phyloP scores from a whole-genome alignment of 2,329 filamentous ascomycete species.

The Penicillium hesseltinei region DNA sequence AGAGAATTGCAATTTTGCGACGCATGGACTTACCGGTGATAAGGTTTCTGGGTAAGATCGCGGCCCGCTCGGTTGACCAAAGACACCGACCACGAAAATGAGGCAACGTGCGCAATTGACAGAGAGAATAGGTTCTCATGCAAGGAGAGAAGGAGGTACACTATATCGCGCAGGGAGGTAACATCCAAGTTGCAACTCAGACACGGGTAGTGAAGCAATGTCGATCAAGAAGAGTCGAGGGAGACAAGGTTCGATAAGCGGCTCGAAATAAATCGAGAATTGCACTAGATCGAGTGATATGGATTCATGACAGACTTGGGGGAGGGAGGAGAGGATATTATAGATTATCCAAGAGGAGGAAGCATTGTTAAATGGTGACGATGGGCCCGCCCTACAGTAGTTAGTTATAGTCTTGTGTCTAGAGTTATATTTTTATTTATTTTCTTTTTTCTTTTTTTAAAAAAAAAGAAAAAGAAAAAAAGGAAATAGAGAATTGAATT shows the following conservation, averaged over 20 bases:
- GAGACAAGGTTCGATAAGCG: neutral
- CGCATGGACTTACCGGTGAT: conserved; percentile 18
- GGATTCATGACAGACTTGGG: conserved; percentile 2
- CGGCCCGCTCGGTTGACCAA: conserved; percentile 25
- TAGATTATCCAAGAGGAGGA: conserved; percentile 12
- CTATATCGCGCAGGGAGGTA: conserved; percentile 8
- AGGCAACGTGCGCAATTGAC: conserved; percentile 20
- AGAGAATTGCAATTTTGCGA: neutral
- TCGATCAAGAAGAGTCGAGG: neutral
- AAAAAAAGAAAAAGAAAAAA: neutral
- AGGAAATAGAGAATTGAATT: neutral
- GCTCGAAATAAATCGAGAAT: neutral
- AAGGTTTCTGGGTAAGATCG: conserved; percentile 21
- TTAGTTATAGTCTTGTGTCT: conserved; percentile 14
- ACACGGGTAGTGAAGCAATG: neutral
- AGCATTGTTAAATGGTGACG: conserved; percentile 6
- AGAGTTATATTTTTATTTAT: conserved; percentile 5
- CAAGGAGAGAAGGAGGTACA: conserved; percentile 5
- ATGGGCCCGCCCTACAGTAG: conserved; percentile 13
- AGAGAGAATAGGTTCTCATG: neutral
- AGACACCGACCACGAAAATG: conserved; percentile 16
- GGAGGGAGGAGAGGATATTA: conserved; percentile 18
- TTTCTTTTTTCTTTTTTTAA: neutral
- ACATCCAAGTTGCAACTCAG: conserved; percentile 10
- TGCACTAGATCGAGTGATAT: neutral